Conservation (phyloP, 768 basidiomycete species). For the Strobilomyces echinocephalus region DNA sequence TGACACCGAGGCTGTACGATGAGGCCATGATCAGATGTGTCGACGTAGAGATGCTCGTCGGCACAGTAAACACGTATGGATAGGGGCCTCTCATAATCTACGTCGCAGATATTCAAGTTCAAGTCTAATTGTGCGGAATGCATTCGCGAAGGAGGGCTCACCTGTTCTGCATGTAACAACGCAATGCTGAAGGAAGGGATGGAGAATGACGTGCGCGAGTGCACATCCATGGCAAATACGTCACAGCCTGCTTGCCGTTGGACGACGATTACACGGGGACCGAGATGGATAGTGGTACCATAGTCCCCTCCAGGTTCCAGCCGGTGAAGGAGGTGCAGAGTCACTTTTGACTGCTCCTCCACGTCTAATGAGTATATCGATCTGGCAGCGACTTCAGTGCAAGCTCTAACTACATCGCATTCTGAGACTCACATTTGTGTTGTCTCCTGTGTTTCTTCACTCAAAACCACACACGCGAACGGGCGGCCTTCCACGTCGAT, state of each 20-base stretch:
- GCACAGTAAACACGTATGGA: no score
- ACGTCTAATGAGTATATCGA: conserved; percentile 8
- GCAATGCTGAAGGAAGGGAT: background rate
- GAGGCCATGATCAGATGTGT: conserved; percentile 15
- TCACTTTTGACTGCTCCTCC: background rate
- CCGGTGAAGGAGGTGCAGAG: conserved; percentile 11
- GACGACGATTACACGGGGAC: background rate
- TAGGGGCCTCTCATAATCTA: background rate
- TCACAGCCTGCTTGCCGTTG: background rate
- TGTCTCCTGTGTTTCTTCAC: background rate
- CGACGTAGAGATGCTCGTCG: conserved; percentile 6
- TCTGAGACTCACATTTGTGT: background rate
- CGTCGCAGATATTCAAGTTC: background rate
- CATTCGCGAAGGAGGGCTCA: background rate
- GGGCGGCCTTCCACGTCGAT: background rate
- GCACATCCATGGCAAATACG: background rate
- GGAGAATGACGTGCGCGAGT: background rate
- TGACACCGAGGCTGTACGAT: background rate
- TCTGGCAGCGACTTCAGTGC: conserved; percentile 3
- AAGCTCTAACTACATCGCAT: no score
- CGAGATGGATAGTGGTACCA: background rate
- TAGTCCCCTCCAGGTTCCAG: conserved; percentile 1
- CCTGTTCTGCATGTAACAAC: background rate
- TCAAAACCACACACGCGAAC: background rate
- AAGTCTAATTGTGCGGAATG: background rate